phyloP scores from a whole-genome alignment of 345 rosid genomes.

The Camelina laxa region DNA sequence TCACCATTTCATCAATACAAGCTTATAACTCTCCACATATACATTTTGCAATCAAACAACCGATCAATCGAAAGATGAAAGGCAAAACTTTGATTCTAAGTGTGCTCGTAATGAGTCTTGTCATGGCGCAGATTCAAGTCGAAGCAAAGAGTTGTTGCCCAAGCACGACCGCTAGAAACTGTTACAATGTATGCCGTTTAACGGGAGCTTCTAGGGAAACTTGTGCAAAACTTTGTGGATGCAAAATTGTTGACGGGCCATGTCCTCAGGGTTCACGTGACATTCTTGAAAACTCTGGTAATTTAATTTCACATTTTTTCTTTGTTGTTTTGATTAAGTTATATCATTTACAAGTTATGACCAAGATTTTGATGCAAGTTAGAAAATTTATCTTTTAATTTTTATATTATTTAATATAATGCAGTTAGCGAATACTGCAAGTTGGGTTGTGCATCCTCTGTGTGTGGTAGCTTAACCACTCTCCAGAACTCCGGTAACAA shows the following conservation, averaged over 20 bases:
- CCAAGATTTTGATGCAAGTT: background rate
- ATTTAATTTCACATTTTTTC: no score
- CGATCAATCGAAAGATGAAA: background rate
- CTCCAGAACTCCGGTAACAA: background rate
- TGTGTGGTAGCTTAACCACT: background rate
- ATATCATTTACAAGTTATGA: no score
- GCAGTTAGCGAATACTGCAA: background rate
- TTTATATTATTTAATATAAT: background rate
- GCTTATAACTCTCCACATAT: background rate
- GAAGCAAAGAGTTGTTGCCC: background rate
- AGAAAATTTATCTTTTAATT: background rate
- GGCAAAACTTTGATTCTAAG: background rate
- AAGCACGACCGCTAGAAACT: background rate
- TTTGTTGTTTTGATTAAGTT: no score
- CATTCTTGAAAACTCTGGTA: no score
- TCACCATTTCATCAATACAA: no score
- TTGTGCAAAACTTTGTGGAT: no score
- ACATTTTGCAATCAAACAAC: background rate
- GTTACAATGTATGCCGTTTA: background rate
- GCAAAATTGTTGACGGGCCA: no score
- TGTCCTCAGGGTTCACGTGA: no score
- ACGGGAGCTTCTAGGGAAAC: no score
- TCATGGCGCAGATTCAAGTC: background rate
- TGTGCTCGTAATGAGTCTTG: background rate
- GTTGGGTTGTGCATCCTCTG: background rate